Percentiles rank a stretch among this genome's conserved stretches.
These are phyloP conservation scores for Hanseniaspora lindneri DNA, from an alignment of 805 yeast genomes.

Conservation along the genomic window DNA sequence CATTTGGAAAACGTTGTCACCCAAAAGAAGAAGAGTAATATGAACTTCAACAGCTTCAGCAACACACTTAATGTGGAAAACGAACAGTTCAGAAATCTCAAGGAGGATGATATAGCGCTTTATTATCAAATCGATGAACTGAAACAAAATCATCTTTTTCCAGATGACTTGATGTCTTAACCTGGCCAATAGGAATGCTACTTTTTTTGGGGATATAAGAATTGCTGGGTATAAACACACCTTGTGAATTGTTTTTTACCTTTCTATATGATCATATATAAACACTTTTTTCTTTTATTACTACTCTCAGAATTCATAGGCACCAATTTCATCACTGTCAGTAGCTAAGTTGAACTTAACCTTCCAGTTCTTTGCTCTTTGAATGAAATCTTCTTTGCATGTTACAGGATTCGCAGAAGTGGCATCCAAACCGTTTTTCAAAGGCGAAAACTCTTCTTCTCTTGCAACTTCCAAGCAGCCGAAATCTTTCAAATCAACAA, in stretches of 20 bases:
- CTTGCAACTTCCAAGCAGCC: constrained; percentile 90
- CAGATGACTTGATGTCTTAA: no score
- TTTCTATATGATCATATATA: background rate
- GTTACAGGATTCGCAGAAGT: constrained; percentile 75
- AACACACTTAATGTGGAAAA: constrained; percentile 17
- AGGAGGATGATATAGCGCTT: constrained; percentile 6
- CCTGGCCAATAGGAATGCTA: no score
- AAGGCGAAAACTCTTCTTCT: constrained; percentile 76
- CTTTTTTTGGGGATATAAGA: no score
- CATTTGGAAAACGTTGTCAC: constrained; percentile 24
- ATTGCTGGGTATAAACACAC: no score
- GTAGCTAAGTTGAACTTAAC: constrained; percentile 18
- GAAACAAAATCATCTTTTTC: background rate
- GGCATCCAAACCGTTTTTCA: constrained; percentile 83
- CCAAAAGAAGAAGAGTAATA: constrained; percentile 20
- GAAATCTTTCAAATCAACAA: constrained; percentile 55
- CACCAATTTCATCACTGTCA: constrained; percentile 2
- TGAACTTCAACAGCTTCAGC: constrained; percentile 21
- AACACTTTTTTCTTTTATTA: background rate
- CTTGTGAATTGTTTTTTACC: no score
- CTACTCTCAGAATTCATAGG: constrained; percentile 6
- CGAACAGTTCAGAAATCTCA: constrained; percentile 1
- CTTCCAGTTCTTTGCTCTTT: constrained; percentile 66
- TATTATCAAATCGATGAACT: constrained; percentile 12
- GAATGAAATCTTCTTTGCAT: constrained; percentile 52